phyloP scores from a whole-genome alignment of 164 flowering plant genomes.

The Liquidambar formosana region DNA sequence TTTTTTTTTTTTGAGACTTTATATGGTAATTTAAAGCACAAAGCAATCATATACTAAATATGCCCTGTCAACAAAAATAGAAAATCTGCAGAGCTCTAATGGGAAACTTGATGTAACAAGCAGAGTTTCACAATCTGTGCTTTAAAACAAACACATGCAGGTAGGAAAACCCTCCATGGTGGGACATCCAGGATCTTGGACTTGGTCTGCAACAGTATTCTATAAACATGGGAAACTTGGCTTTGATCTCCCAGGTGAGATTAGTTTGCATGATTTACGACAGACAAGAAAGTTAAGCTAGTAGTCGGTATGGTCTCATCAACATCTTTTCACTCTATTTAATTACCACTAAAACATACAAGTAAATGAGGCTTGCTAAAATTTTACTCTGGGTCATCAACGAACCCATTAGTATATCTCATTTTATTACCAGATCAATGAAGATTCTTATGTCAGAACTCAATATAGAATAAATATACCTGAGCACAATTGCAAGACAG shows the following conservation, averaged over 20 bases:
- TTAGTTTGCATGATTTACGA: neutral
- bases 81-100: too few relatives aligned
- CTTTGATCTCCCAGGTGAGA: neutral
- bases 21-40: neutral
- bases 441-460: neutral
- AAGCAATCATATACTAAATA: neutral
- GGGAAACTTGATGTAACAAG: too few relatives aligned
- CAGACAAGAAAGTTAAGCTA: too few relatives aligned
- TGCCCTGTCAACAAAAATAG: too few relatives aligned
- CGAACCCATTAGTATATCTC: neutral
- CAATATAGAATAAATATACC: slow-evolving; percentile 34
- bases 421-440: neutral
- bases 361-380: neutral
- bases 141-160: neutral
- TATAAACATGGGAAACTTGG: neutral
- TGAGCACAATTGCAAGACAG: slow-evolving; percentile 50
- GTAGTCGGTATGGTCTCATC: too few relatives aligned
- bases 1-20: too few relatives aligned
- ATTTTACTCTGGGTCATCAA: neutral
- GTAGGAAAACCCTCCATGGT: neutral
- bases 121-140: neutral
- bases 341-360: neutral
- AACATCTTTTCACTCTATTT: neutral
- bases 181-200: too few relatives aligned
- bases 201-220: neutral